Evolutionary conservation across 2,329 filamentous ascomycete genomes (phyloP).

Genomic region (Xylaria multiplex): DNA sequence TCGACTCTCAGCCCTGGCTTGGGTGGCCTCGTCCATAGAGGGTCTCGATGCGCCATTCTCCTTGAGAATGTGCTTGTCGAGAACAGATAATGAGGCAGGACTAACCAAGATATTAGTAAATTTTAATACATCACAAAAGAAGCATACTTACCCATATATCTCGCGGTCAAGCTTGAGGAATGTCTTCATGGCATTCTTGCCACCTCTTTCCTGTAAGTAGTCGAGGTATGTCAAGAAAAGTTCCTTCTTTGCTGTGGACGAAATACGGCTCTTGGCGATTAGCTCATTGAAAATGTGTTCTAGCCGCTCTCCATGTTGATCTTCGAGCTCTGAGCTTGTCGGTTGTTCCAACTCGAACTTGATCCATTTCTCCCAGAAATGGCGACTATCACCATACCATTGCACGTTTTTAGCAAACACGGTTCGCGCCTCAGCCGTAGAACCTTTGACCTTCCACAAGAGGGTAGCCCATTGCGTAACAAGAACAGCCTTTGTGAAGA

Average conservation of each 20-base stretch:
- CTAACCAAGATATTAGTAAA: slow-evolving; percentile 46
- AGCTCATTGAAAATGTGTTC: slow-evolving; percentile 83
- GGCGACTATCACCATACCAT: slow-evolving; percentile 83
- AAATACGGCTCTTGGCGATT: slow-evolving; percentile 76
- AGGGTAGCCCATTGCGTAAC: slow-evolving; percentile 89
- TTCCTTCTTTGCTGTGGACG: slow-evolving; percentile 74
- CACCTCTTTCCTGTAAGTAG: slow-evolving; percentile 85
- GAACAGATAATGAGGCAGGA: slow-evolving; percentile 57
- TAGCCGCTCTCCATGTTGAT: slow-evolving; percentile 75
- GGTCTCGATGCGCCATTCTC: slow-evolving; percentile 56
- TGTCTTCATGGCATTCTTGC: slow-evolving; percentile 84
- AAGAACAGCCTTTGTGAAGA: slow-evolving; percentile 85
- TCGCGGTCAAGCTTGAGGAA: slow-evolving; percentile 86
- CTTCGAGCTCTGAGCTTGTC: slow-evolving; percentile 70
- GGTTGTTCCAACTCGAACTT: slow-evolving; percentile 89
- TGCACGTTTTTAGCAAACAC: slow-evolving; percentile 85
- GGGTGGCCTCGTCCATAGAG: slow-evolving; percentile 63
- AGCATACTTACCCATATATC: slow-evolving; percentile 77
- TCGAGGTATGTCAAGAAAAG: slow-evolving; percentile 81
- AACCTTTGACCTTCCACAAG: slow-evolving; percentile 87
- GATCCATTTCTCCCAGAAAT: slow-evolving; percentile 92
- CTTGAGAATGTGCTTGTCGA: slow-evolving; percentile 54
- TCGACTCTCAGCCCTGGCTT: slow-evolving; percentile 61
- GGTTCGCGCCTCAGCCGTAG: slow-evolving; percentile 80
- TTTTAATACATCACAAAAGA: slow-evolving; percentile 21